phyloP scores from a whole-genome alignment of 306 rosid genomes.

The Pterocarpus macrocarpus region DNA sequence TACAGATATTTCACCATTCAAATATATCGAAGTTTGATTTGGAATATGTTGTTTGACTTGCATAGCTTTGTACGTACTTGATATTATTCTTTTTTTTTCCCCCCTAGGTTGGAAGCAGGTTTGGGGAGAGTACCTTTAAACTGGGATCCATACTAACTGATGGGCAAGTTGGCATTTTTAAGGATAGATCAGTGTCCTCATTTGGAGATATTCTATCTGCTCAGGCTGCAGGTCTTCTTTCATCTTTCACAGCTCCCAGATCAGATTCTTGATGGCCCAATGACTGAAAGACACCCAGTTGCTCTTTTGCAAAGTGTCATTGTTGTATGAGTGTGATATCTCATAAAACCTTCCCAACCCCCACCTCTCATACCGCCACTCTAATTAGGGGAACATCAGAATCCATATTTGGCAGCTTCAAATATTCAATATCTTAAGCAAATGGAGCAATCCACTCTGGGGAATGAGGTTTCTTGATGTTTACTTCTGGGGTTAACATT shows the following conservation, averaged over 20 bases:
- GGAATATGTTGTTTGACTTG: conserved; percentile 36
- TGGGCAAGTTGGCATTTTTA: conserved; percentile 97
- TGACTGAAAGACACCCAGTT: conserved; percentile 34
- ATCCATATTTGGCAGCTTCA: conserved; percentile 41
- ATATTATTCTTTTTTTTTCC: conserved; percentile 26
- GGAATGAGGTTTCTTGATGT: conserved; percentile 43
- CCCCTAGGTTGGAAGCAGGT: conserved; percentile 89
- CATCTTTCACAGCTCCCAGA: conserved; percentile 93
- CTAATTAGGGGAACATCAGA: conserved; percentile 27
- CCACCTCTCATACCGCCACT: conserved; percentile 3
- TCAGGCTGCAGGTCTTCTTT: conserved; percentile 98
- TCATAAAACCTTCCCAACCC: conserved; percentile 27
- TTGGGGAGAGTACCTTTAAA: conserved; percentile 97
- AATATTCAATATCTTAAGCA: conserved; percentile 43
- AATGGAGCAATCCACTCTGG: conserved; percentile 33
- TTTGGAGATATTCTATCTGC: conserved; percentile 97
- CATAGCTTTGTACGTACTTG: conserved; percentile 31
- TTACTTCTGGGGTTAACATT: conserved; percentile 22
- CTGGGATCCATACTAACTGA: conserved; percentile 91
- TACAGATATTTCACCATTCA: conserved; percentile 26
- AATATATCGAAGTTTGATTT: conserved; percentile 26
- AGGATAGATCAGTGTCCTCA: conserved; percentile 96
- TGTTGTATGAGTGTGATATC: conserved; percentile 26
- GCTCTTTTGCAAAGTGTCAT: conserved; percentile 34
- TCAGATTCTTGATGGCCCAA: conserved; percentile 72